A percentile compares a stretch with the other conserved stretches of the same genome.
phyloP scores from a whole-genome alignment of 352 stramenopile genomes.

The Globisporangium sylvaticum region DNA sequence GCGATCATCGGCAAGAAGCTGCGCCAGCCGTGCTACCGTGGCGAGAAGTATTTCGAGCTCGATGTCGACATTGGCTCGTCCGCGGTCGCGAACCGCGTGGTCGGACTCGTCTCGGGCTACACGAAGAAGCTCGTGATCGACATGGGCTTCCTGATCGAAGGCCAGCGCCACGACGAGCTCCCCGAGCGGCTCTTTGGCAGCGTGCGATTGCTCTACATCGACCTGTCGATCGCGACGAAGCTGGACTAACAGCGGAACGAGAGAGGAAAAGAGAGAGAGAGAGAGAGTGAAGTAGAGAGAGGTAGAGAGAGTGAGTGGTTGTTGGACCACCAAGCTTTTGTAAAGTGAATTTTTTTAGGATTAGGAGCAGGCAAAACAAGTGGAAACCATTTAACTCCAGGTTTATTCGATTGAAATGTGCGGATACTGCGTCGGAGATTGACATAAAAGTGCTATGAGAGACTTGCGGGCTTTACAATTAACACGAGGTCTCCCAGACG shows the following conservation, averaged over 20 bases:
- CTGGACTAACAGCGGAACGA: conserved; percentile 14
- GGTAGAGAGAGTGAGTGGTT: not conserved
- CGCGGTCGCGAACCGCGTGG: conserved; percentile 70
- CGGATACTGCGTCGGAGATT: no score
- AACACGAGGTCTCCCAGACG: no score
- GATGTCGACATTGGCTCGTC: conserved; percentile 73
- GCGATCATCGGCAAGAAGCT: conserved; percentile 78
- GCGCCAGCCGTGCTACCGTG: conserved; percentile 53
- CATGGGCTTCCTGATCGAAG: conserved; percentile 76
- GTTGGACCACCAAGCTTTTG: not conserved
- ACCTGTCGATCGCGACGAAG: conserved; percentile 37
- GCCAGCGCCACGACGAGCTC: conserved; percentile 56
- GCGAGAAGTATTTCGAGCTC: conserved; percentile 73
- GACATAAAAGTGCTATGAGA: no score
- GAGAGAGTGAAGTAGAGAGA: not conserved
- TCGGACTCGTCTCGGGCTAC: conserved; percentile 64
- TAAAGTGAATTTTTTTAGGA: no score
- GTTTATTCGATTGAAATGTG: no score
- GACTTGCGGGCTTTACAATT: no score
- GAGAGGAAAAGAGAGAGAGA: not conserved
- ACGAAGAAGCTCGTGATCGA: conserved; percentile 83
- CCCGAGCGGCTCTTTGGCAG: conserved; percentile 69
- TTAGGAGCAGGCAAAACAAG: no score
- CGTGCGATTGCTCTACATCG: conserved; percentile 57
- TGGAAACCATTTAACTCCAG: no score